phyloP scores from a whole-genome alignment of 75 land plant genomes.

The Isoetes taiwanensis region DNA sequence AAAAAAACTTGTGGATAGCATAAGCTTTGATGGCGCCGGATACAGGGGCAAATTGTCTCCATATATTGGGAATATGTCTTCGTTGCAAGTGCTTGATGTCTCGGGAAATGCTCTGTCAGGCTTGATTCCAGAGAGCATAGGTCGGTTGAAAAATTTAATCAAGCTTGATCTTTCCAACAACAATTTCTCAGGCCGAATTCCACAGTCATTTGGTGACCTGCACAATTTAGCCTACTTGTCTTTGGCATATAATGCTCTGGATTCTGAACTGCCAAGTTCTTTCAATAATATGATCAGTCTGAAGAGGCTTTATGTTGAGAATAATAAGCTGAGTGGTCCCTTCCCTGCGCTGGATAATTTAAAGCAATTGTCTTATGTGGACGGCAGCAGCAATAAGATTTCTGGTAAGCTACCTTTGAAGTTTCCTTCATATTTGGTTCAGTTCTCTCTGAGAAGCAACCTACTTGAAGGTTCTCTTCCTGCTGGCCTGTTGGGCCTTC shows the following conservation, averaged over 20 bases:
- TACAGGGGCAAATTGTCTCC: not conserved
- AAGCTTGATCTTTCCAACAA: slow-evolving; percentile 3
- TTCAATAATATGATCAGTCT: not conserved
- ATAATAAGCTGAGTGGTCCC: not conserved
- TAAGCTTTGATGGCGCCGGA: not conserved
- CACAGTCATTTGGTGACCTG: not conserved
- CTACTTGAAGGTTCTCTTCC: not conserved
- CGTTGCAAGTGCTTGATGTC: slow-evolving; percentile 1
- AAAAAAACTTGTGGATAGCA: not conserved
- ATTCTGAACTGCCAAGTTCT: not conserved
- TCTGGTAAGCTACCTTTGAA: not conserved
- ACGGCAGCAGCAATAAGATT: not conserved
- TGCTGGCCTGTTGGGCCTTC: not conserved
- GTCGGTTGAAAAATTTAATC: not conserved
- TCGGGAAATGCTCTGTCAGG: not conserved
- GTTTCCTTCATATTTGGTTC: not conserved
- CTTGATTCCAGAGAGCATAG: not conserved
- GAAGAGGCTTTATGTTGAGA: not conserved
- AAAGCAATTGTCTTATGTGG: not conserved
- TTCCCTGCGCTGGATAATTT: not conserved
- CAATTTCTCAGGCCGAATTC: not conserved
- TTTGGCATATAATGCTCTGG: not conserved
- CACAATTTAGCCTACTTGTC: not conserved
- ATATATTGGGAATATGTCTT: not conserved
- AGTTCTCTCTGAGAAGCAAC: not conserved